Base-by-base conservation (phyloP, 768 basidiomycete genomes). In the Butyriboletus loyo region DNA sequence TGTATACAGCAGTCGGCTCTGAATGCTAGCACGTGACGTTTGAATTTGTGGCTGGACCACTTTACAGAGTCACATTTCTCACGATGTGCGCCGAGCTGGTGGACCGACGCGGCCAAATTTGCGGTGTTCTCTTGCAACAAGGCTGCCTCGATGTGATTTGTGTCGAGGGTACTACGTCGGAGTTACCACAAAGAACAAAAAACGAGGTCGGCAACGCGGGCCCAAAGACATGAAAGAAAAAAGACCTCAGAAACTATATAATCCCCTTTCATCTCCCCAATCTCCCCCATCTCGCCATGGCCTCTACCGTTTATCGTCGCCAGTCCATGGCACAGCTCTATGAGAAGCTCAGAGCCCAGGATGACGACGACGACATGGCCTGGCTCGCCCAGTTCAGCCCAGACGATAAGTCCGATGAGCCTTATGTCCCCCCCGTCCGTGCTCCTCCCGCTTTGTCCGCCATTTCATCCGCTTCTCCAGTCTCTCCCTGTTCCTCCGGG, bases 131-230 rank as follows among this genome's bases (percentile, higher is more conserved):
- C 31, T 14, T 60, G 69, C 67, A 64, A 67, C 63, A 62, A 66
- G 68, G 68, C 68, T 31, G 66, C 68, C 68, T 69, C 68, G 64
- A 69, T 71, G 68, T 69, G 68, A 69, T 52, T 54, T 42, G 14
- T 58, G 50, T 64, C 70, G 60, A 71, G 68, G 68, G 68, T 60
- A 61, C 54, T 57, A 47, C 60, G 70, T 69, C 68, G 68, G 68
- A 69, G 70, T 69, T 69, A 69, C 57, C 62, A 69, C 62, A 71
- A 69, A 70, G 62, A 69, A 71, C 65, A 68, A 71, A 71, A 65
- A 69, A 71, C 70, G 70, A 68, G 68, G 66, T 71, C 70, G 70
- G 68, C 69, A 71, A 67, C 67, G 66, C 55, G 63, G 67, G 66
- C 50, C 59, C 62, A 68, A 64, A 71, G 66, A 64, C 68, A 69